These are phyloP conservation scores for Huiozyma sinensis DNA, from an alignment of 805 yeast species.

Conservation along the genomic window DNA sequence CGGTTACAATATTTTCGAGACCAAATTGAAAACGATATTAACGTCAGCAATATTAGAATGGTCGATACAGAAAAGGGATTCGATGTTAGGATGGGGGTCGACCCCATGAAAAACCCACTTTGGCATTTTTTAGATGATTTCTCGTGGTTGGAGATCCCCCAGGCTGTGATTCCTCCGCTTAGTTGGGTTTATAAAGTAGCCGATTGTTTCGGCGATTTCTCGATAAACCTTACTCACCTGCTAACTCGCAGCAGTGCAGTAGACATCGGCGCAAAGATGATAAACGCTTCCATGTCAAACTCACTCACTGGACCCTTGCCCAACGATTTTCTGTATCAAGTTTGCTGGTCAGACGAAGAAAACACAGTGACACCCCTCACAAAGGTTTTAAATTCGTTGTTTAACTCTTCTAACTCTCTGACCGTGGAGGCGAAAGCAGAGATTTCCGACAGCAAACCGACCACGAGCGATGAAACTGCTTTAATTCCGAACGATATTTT, in stretches of 20 bases:
- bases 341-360: slow-evolving; percentile 25
- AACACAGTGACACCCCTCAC: slow-evolving; percentile 26
- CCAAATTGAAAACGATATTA: slow-evolving; percentile 10
- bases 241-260: slow-evolving; percentile 8
- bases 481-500: slow-evolving; percentile 12
- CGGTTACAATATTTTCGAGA: slow-evolving; percentile 2
- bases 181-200: slow-evolving; percentile 30
- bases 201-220: slow-evolving; percentile 28
- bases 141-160: slow-evolving; percentile 12
- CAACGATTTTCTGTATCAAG: slow-evolving; percentile 14
- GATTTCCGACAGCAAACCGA: background rate
- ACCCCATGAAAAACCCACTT: background rate
- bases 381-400: slow-evolving; percentile 14
- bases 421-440: slow-evolving; percentile 8
- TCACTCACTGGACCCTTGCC: slow-evolving; percentile 17
- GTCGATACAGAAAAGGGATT: slow-evolving; percentile 16
- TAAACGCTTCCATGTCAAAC: no score
- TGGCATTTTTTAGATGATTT: slow-evolving; percentile 2
- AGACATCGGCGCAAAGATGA: slow-evolving; percentile 7
- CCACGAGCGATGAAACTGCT: background rate
- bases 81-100: slow-evolving; percentile 9
- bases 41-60: slow-evolving; percentile 17
- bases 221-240: slow-evolving; percentile 23
- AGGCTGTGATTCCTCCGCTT: slow-evolving; percentile 21
- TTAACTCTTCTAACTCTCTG: slow-evolving; percentile 14